These are phyloP conservation scores for Boletus pseudopeckii DNA, from an alignment of 768 basidiomycete genomes.

Conservation along the genomic window DNA sequence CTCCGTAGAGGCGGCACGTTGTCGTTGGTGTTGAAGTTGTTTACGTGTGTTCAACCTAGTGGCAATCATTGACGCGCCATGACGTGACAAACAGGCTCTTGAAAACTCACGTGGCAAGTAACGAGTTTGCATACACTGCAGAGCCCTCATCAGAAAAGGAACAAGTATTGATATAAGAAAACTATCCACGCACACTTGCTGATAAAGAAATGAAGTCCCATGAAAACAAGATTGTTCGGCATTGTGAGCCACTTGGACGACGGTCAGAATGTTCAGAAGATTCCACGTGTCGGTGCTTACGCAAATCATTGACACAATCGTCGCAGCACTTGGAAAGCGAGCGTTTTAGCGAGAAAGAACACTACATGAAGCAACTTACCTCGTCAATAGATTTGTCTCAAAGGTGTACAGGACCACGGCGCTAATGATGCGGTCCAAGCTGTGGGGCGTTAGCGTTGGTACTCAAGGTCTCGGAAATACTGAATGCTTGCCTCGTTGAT, in stretches of 20 bases:
- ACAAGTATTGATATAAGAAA: not conserved
- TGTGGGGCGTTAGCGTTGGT: slow-evolving; percentile 10
- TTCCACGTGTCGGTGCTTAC: slow-evolving; percentile 27
- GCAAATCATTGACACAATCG: slow-evolving; percentile 41
- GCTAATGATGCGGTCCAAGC: slow-evolving; percentile 47
- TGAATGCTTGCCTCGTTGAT: slow-evolving; percentile 33
- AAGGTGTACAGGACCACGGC: slow-evolving; percentile 49
- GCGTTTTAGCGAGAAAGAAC: not conserved
- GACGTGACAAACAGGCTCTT: not conserved
- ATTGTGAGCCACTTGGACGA: slow-evolving; percentile 42
- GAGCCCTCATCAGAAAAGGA: not conserved
- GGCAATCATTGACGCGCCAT: not conserved
- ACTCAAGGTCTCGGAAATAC: not conserved
- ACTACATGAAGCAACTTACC: slow-evolving; percentile 24
- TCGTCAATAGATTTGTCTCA: slow-evolving; percentile 51
- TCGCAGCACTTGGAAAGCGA: slow-evolving; percentile 32
- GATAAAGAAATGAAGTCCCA: slow-evolving; percentile 53
- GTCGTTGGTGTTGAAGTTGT: slow-evolving; percentile 29
- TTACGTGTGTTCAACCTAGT: slow-evolving; percentile 38
- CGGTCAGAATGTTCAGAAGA: not conserved
- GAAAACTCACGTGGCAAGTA: slow-evolving; percentile 40
- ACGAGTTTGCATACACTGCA: slow-evolving; percentile 49
- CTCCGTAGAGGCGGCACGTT: slow-evolving; percentile 29
- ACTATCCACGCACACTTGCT: slow-evolving; percentile 40
- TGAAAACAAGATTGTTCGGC: slow-evolving; percentile 47